Evolutionary conservation across 441 rosid species (phyloP).

Genomic region (Pelargonium fulgidum): DNA sequence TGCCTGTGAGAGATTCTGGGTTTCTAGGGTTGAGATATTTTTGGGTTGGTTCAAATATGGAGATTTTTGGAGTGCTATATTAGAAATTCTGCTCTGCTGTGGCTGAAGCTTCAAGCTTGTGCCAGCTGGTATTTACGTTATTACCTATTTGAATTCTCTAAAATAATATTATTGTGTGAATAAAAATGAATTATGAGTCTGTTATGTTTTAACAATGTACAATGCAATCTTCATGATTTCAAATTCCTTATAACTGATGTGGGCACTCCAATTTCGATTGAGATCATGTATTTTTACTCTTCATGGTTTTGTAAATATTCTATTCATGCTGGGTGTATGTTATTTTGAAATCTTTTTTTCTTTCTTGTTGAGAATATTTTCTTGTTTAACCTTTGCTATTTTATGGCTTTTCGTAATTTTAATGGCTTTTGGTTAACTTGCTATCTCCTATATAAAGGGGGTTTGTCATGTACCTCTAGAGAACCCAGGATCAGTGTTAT

Average conservation of each 20-base stretch:
- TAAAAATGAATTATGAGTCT: neutral
- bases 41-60: conserved; percentile 26
- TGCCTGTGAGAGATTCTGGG: neutral
- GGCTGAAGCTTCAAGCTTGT: neutral
- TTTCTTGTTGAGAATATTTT: too few species aligned
- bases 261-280: neutral
- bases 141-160: conserved; percentile 32
- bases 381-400: too few species aligned
- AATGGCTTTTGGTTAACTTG: too few species aligned
- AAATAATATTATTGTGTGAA: conserved; percentile 23
- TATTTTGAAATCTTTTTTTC: too few species aligned
- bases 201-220: neutral
- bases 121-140: conserved; percentile 2
- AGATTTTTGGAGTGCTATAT: conserved; percentile 3
- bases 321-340: too few species aligned
- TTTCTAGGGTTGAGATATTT: neutral
- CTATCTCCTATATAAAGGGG: too few species aligned
- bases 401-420: too few species aligned
- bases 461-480: too few species aligned
- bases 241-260: conserved; percentile 1
- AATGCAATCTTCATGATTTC: conserved; percentile 17
- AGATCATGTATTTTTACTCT: neutral
- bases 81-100: neutral
- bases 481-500: too few species aligned
- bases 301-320: neutral